Evolutionary conservation across 2,329 filamentous ascomycete species (phyloP).

Genomic region (Talaromyces sp.): DNA sequence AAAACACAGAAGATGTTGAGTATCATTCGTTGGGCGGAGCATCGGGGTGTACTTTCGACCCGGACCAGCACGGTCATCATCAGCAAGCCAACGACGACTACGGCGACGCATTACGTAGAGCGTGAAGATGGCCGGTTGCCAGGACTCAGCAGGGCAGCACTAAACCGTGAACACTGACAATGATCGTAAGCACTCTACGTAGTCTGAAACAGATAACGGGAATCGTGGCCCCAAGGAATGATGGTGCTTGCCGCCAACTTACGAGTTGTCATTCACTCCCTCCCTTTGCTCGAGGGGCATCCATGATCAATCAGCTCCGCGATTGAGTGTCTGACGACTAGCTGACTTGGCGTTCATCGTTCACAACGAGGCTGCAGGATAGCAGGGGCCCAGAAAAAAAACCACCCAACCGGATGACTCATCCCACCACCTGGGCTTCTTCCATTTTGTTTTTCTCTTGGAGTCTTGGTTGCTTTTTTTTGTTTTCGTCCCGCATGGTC

Average conservation of each 20-base stretch:
- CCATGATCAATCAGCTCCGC: not conserved
- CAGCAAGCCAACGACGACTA: not conserved
- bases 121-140: not conserved
- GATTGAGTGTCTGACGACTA: not conserved
- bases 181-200: not conserved
- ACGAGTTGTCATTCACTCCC: not conserved
- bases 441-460: not conserved
- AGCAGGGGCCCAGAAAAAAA: not conserved
- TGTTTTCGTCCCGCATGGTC: not conserved
- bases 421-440: too few relatives aligned
- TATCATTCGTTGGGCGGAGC: not conserved
- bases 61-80: not conserved
- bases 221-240: not conserved
- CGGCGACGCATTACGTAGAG: not conserved
- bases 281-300: not conserved
- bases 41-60: not conserved
- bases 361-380: slow-evolving; percentile 2
- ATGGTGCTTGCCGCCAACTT: not conserved
- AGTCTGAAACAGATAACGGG: not conserved
- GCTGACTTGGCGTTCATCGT: slow-evolving; percentile 3
- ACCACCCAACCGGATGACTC: not conserved
- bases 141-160: not conserved
- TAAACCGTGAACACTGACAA: not conserved
- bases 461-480: not conserved
- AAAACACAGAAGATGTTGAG: not conserved